A percentile compares a stretch with the other conserved stretches of the same genome.
These are phyloP conservation scores for Cutaneotrichosporon sp. DNA, from an alignment of 1,284 basidiomycete species.

Conservation along the genomic window DNA sequence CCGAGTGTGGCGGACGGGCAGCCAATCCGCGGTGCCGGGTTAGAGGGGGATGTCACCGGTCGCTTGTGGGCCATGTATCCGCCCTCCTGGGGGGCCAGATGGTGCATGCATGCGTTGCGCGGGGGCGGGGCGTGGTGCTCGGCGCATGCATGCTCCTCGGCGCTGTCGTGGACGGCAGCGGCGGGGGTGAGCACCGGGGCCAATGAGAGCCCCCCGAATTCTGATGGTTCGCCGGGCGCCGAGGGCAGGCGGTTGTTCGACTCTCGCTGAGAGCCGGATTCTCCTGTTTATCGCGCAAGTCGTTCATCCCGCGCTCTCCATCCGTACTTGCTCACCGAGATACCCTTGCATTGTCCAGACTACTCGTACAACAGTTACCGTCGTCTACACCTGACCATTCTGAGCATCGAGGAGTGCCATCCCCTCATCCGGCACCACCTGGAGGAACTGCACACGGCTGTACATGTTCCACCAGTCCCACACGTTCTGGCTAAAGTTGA, in stretches of 20 bases:
- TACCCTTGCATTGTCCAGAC: not conserved
- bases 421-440: slow-evolving; percentile 31
- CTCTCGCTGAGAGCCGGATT: not conserved
- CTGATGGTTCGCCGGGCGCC: not conserved
- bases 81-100: too few relatives aligned
- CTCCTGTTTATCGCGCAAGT: too few relatives aligned
- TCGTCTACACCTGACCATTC: not conserved
- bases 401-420: slow-evolving; percentile 12
- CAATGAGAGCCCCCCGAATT: not conserved
- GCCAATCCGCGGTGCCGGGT: slow-evolving; percentile 1
- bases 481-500: slow-evolving; percentile 28
- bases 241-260: not conserved
- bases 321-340: too few relatives aligned
- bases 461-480: slow-evolving; percentile 49
- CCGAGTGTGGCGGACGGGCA: slow-evolving; percentile 7
- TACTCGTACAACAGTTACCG: slow-evolving; percentile 6
- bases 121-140: too few relatives aligned
- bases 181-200: not conserved
- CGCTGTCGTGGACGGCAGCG: not conserved
- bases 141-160: not conserved
- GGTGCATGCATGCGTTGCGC: not conserved
- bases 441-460: slow-evolving; percentile 41
- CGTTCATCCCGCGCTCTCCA: not conserved
- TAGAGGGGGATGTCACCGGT: not conserved
- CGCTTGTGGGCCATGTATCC: not conserved